Evolutionary conservation across 2,329 filamentous ascomycete species (phyloP).

Genomic region (Pseudofabraea citricarpa): DNA sequence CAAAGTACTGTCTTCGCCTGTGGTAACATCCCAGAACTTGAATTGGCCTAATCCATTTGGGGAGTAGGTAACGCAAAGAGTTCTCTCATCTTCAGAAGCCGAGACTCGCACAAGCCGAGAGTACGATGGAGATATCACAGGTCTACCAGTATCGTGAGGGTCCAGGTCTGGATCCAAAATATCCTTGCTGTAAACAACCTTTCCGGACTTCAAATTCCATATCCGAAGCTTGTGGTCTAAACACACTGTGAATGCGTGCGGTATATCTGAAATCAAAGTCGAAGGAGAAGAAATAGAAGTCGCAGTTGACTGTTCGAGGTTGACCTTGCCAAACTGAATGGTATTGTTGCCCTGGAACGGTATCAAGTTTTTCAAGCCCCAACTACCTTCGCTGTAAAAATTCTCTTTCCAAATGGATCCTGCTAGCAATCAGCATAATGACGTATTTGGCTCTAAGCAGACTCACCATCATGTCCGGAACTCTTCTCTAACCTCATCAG

Average conservation of each 20-base stretch:
- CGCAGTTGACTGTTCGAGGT: slow-evolving; percentile 63
- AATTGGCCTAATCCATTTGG: slow-evolving; percentile 85
- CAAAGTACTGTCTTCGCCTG: slow-evolving; percentile 55
- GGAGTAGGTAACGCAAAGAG: slow-evolving; percentile 74
- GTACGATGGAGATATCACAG: slow-evolving; percentile 75
- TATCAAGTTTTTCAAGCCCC: slow-evolving; percentile 63
- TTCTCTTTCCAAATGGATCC: slow-evolving; percentile 60
- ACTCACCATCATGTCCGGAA: slow-evolving; percentile 42
- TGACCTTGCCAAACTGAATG: slow-evolving; percentile 57
- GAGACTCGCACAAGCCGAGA: slow-evolving; percentile 72
- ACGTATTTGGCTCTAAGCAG: slow-evolving; percentile 1
- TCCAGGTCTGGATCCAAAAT: slow-evolving; percentile 65
- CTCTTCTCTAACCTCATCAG: slow-evolving; percentile 66
- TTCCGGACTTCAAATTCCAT: slow-evolving; percentile 83
- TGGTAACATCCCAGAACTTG: slow-evolving; percentile 81
- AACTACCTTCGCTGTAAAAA: slow-evolving; percentile 69
- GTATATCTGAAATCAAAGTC: slow-evolving; percentile 39
- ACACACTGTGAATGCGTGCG: slow-evolving; percentile 72
- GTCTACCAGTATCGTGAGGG: slow-evolving; percentile 65
- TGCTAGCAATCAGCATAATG: slow-evolving; percentile 11
- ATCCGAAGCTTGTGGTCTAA: slow-evolving; percentile 85
- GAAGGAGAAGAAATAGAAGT: slow-evolving; percentile 54
- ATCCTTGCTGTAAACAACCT: slow-evolving; percentile 71
- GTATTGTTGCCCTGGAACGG: slow-evolving; percentile 62
- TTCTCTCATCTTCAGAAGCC: slow-evolving; percentile 46